Evolutionary conservation across 495 filamentous ascomycete species (phyloP), one percentile per base, ranked within the genome.

Genomic region (Podospora pseudoanserina): DNA sequence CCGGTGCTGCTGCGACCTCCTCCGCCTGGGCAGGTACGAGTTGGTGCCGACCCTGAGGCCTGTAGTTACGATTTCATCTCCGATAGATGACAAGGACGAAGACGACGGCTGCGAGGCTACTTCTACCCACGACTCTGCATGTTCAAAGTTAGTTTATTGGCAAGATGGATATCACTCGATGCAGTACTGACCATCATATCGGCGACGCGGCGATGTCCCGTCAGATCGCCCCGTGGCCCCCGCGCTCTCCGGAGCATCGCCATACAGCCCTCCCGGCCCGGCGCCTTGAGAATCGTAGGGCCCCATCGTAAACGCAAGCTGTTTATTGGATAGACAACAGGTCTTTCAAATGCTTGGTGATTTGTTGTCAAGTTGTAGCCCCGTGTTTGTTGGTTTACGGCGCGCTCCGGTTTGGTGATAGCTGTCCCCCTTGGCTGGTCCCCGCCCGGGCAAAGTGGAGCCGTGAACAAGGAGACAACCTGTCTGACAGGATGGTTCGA

Each of bases 101-200:
- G 86, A 87, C 1, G 94, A 97, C 23, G 94, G 92, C 67, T 96
- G 92, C 2, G 95, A 98, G 59, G 91, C 86, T 66, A 99, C 88
- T 77, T 99, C 95, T 75, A 99, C 88, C 95, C 95, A 99, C 1
- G 94, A 97, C 80, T 97, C 95, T 94, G 86, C 75, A 73, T 58
- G 82, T 84, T 74, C 84, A 76, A 72, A 61, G 69, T 62, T 53
- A 70, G 69, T 26, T 66, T n/a, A 54, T 57, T 44, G 56, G n/a
- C 19, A 19, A 34, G 18, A 4, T 3, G 53, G 19, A 18, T 26
- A 58, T 15, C 28, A 27, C 32, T 44, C 39, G 30, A 62, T 65
- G n/a, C 15, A 65, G 28, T 65, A 73, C 74, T 78, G 68, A 81
- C 78, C 78, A 34, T 82, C 71, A 68, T 80, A 74, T 23, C 72